Base-by-base conservation (phyloP, 1,284 basidiomycete species). In the Cutaneotrichosporon sp. region DNA sequence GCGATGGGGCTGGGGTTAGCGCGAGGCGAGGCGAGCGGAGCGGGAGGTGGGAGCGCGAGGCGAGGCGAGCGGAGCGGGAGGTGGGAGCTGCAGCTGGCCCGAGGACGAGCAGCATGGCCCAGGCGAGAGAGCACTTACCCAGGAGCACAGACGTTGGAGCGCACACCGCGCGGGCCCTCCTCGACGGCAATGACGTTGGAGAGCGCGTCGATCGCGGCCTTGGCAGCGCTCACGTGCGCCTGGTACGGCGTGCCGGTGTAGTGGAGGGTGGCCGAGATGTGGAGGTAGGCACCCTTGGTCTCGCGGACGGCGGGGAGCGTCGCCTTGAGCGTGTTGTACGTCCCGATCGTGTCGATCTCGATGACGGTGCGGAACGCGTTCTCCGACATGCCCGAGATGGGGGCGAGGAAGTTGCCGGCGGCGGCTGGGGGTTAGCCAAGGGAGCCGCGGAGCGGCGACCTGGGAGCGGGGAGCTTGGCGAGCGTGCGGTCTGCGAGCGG, bases 271-370 rank as follows among this genome's bases (percentile, higher is more conserved):
- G 93, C 91, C 66, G 89, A 91, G 72, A 98, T 91, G 71, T 94
- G 91, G 60, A 98, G 86, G 80, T 95, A 97, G 4, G 90, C 83
- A 29, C 95, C 95, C 67, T 85, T 85, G 2, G 87, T 81, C 49
- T 83, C 82, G 58, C 90, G 86, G 42, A 95, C 71, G 69, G 91
- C 83, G 1, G 84, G 83, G 24, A 95, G 79, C 0, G 93, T 95
- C 0, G 92, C 92, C 77, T 97, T 95, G 79, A 97, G 85, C 9
- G 95, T 97, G 80, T 97, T 89, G 83, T 88, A 98, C 2, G 92
- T 94, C 27, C 95, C 95, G 43, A 97, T 16, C 89, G 91, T 62
- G 79, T 98, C 95, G 69, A 98, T 98, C 74, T 95, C 92, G 62
- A 97, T 84, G 27, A 98, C 94, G 0, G 94, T 94, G 76, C 84